Base-by-base conservation (phyloP, 2,329 filamentous ascomycete species). In the Calycina herbarum region DNA sequence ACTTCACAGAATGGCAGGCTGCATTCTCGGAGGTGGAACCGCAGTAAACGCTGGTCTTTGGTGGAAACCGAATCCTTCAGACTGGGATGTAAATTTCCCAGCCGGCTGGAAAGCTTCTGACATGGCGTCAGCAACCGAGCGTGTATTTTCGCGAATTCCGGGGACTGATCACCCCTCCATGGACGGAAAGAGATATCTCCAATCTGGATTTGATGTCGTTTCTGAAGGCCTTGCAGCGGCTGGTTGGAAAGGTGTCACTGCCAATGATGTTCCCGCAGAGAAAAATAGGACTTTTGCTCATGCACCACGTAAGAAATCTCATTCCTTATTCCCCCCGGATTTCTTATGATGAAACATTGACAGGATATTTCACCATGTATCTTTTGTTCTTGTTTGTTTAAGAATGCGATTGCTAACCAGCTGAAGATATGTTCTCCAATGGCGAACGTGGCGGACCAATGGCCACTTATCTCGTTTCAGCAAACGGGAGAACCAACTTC, bases 81-180 rank as follows among this genome's bases (percentile, higher is more conserved):
- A 93, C 74, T 93, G 89, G 80, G 87, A 92, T 74, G 82, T 85
- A 74, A 89, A 90, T 76, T 93, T 91, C 79, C 90, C 90, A 0
- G 69, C 78, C 1, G 90, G 89, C 35, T 93, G 90, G 90, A 87
- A 89, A 76, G 82, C 85, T n/a, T 74, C 78, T 5, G 88, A 92
- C 70, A 83, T 92, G 74, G 78, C 79, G 65, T 74, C 79, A 29
- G 85, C 89, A 1, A 85, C 87, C 5, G 77, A 83, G 40, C 83
- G 86, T 54, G 85, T 89, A 8, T 93, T 92, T 75, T 78, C 81
- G 35, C 84, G 89, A 15, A 92, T 92, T 68, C 89, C 88, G 0
- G 89, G 89, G 38, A 92, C 88, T 0, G 85, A 85, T 56, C 79
- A 80, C 56, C 89, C 90, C 0, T 92, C 89, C 0, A 79, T 80